Evolutionary conservation across 2,329 filamentous ascomycete genomes (phyloP).

Genomic region (Fusarium aywerte): DNA sequence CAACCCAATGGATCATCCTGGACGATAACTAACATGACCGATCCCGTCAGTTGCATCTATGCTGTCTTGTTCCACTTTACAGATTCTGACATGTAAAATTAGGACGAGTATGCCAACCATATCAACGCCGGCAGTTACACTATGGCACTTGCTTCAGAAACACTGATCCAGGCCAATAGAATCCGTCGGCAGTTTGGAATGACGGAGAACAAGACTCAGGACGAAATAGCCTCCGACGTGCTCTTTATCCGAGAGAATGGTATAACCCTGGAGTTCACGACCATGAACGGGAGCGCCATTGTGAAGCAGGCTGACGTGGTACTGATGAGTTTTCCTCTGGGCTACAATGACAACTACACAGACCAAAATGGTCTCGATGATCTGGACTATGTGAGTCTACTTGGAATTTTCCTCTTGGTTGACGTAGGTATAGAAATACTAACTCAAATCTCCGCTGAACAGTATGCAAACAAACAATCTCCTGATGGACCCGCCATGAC

Average conservation of each 20-base stretch:
- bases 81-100: accelerated
- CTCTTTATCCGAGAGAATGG: not conserved
- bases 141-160: not conserved
- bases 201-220: not conserved
- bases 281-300: not conserved
- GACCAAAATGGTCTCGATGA: not conserved
- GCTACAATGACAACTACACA: conserved; percentile 10
- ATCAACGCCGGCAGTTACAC: not conserved
- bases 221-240: not conserved
- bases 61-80: accelerated
- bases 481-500: conserved; percentile 3
- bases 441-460: accelerated
- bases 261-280: not conserved
- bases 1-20: not conserved
- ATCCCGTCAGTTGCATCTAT: not conserved
- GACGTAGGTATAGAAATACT: accelerated
- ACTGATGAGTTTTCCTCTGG: not conserved
- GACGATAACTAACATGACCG: conserved; percentile 8
- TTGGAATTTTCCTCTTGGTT: too few relatives aligned
- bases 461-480: conserved; percentile 9
- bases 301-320: conserved; percentile 4
- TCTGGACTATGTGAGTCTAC: not conserved
- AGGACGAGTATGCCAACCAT: conserved; percentile 15
- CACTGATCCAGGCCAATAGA: not conserved
- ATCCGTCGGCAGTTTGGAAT: not conserved